A percentile compares a stretch with the other conserved stretches of the same genome.
Evolutionary conservation across 2,329 filamentous ascomycete genomes (phyloP).

Genomic region (Stachybotrys chartarum): DNA sequence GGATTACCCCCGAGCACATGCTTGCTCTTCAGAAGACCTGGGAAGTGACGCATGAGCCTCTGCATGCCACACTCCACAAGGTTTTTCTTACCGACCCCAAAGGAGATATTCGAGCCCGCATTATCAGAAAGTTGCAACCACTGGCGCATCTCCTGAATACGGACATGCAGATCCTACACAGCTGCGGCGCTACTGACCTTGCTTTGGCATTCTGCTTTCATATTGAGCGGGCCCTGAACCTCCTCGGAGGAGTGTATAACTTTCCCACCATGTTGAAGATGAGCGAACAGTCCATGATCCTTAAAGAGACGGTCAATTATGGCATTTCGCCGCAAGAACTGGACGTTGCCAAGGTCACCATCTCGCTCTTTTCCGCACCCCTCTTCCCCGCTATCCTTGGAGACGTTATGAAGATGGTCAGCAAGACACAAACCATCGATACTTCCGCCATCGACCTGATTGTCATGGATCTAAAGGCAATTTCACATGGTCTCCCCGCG

Average conservation of each 20-base stretch:
- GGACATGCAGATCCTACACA: neutral
- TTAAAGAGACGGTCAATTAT: slow-evolving; percentile 13
- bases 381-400: slow-evolving; percentile 16
- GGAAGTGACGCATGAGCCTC: neutral
- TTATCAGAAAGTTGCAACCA: neutral
- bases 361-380: slow-evolving; percentile 17
- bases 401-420: slow-evolving; percentile 10
- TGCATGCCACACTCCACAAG: neutral
- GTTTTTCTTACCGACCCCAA: neutral
- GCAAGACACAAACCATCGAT: slow-evolving; percentile 1
- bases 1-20: neutral
- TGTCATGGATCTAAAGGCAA: slow-evolving; percentile 21
- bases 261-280: slow-evolving; percentile 14
- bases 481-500: slow-evolving; percentile 14
- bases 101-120: neutral
- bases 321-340: slow-evolving; percentile 6
- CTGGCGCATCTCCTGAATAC: neutral
- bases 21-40: neutral
- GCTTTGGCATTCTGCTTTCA: slow-evolving; percentile 7
- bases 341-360: slow-evolving; percentile 11
- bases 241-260: neutral
- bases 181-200: neutral
- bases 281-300: slow-evolving; percentile 14
- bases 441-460: slow-evolving; percentile 16
- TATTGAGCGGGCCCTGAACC: slow-evolving; percentile 9